Percentiles rank a stretch among this genome's conserved stretches.
These are phyloP conservation scores for Phaffia tasmanica DNA, from an alignment of 768 basidiomycete species.

Conservation along the genomic window DNA sequence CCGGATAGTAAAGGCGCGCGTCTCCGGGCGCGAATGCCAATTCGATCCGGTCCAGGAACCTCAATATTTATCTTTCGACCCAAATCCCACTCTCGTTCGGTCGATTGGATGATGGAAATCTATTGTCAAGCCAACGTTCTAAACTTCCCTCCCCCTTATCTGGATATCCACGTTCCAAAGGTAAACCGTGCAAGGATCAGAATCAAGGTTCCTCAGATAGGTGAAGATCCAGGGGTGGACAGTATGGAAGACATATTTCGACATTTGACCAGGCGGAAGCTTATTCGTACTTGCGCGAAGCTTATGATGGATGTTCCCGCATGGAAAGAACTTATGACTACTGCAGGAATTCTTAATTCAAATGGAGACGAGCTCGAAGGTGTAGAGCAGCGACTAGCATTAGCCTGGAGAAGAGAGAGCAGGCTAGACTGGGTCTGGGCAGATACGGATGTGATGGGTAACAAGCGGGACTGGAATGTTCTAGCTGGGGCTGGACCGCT, in stretches of 20 bases:
- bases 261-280: conserved; percentile 5
- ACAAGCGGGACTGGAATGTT: conserved; percentile 16
- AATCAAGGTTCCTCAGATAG: conserved; percentile 13
- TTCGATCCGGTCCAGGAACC: conserved; percentile 8
- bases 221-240: conserved; percentile 16
- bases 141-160: conserved; percentile 7
- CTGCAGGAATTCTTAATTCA: conserved; percentile 4
- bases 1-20: not conserved
- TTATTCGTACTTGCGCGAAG: conserved; percentile 8
- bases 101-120: conserved; percentile 25
- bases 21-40: not conserved
- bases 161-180: conserved; percentile 21
- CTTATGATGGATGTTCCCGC: conserved; percentile 16
- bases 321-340: conserved; percentile 9
- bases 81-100: conserved; percentile 21
- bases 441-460: conserved; percentile 15
- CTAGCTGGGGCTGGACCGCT: conserved; percentile 20
- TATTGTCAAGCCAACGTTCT: not conserved
- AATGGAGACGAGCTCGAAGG: not conserved
- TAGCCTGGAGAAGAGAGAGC: conserved; percentile 22
- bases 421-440: conserved; percentile 21
- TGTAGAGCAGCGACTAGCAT: conserved; percentile 11
- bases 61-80: conserved; percentile 24
- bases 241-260: conserved; percentile 18
- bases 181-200: conserved; percentile 21